A percentile compares a stretch with the other conserved stretches of the same genome.
Conservation (phyloP, 805 yeast species). For the Diddensiella transvaalensis region DNA sequence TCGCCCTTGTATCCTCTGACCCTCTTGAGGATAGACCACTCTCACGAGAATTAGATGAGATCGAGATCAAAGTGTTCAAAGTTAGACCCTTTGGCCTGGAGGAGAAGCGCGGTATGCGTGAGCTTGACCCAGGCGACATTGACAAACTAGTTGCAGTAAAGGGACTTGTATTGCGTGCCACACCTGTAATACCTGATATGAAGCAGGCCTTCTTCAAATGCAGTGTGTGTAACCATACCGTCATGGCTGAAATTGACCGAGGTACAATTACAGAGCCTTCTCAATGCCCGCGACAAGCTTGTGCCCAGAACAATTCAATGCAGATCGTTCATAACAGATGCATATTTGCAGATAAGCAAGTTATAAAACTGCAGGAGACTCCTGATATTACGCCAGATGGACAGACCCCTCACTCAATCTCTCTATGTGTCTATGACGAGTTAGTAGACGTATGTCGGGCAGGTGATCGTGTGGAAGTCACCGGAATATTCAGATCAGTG, state of each 20-base stretch:
- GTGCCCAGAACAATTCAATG: conserved; percentile 84
- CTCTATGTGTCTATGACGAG: conserved; percentile 92
- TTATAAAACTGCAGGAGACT: conserved; percentile 88
- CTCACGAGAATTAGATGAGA: conserved; percentile 49
- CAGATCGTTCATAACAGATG: conserved; percentile 87
- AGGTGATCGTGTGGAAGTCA: conserved; percentile 93
- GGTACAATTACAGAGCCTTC: conserved; percentile 94
- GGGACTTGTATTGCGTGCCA: conserved; percentile 84
- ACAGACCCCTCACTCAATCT: conserved; percentile 95
- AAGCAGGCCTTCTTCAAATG: conserved; percentile 95
- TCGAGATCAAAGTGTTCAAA: conserved; percentile 78
- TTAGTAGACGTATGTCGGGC: conserved; percentile 92
- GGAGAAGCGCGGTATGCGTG: conserved; percentile 74
- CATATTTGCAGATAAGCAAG: conserved; percentile 92
- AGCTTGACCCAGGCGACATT: conserved; percentile 87
- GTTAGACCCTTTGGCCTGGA: conserved; percentile 86
- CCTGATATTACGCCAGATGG: conserved; percentile 97
- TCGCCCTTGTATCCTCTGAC: conserved; percentile 38
- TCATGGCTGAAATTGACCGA: conserved; percentile 87
- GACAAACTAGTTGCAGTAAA: conserved; percentile 89
- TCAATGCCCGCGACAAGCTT: conserved; percentile 83
- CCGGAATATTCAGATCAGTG: conserved; percentile 89
- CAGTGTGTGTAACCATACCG: conserved; percentile 89
- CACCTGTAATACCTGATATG: conserved; percentile 96
- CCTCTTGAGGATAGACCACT: conserved; percentile 21